Base-by-base conservation (phyloP, 2,329 filamentous ascomycete genomes). In the Cephalotrichum gorgonifer region DNA sequence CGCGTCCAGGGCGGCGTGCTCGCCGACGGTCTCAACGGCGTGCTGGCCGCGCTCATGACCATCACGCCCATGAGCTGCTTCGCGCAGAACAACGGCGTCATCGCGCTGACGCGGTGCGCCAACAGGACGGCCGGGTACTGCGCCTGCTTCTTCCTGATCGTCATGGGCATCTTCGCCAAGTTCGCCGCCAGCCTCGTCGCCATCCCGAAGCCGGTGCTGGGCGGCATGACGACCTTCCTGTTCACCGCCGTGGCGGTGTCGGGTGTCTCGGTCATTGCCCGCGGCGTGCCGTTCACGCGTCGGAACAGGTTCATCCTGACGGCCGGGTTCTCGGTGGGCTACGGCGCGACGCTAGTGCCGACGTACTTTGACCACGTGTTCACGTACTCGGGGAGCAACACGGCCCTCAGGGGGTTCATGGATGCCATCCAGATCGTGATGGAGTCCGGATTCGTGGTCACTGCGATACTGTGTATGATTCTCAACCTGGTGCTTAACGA, bases 11-110 rank as follows among this genome's bases (percentile, higher is more conserved):
- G 86, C 12, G 86, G 86, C 30, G 78, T 91, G 15, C 64, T 93
- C 3, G 85, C 86, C 0, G 88, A 93, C 56, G 87, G 86, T 1
- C 56, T 89, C 46, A 88, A 87, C 57, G 85, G 86, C 31, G 68
- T 88, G 54, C 69, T 91, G 15, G 85, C 86, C 15, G 85, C 81
- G 1, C 75, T 93, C 28, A 85, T 82, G 69, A 91, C 86, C 44
- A 86, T 88, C 55, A 86, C 85, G 0, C 86, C 86, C 27, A 86
- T 90, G 78, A 83, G 80, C 2, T 85, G 82, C 1, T 90, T 90
- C 56, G 86, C 86, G 0, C 86, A 90, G 63, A 91, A 91, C 69
- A 90, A 91, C 61, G 86, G 86, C 31, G 85, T 91, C 47, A 90
- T 93, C 52, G 84, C 86, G 0, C 72, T 93, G 42, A 93, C 87